Evolutionary conservation across 257 asterid species (phyloP), one percentile per base, ranked within the genome.

Genomic region (Solanum chiquidenum): DNA sequence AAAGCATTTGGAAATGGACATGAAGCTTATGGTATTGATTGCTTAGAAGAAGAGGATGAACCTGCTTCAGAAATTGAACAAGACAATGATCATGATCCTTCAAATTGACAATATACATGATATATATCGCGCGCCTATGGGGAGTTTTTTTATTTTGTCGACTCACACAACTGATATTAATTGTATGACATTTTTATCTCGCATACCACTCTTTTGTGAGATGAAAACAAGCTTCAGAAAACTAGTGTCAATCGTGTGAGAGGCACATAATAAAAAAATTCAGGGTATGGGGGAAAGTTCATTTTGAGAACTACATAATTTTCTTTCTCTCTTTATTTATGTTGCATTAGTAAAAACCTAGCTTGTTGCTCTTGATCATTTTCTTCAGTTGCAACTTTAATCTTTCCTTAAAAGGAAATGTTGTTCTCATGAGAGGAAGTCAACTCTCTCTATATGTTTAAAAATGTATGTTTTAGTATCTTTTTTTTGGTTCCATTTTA

Each of bases 31-130:
- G 93, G 91, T 12, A 88, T 92, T 66, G 92, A 92, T 25, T 89
- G 82, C 62, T 90, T 92, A 10, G 93, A 92, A 14, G 93, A 92
- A 55, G 93, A 90, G 40, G 93, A 92, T 85, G 93, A 90, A 37
- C 91, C 92, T 0, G 92, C 92, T 1, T 92, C 93, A 5, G 93
- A 92, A 68, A 90, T 92, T 82, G 93, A 92, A 87, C 93, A 92
- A 71, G 93, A 92, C 31, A 86, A 90, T 37, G 90, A 85, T 25
- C 62, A 64, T 5, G 71, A 66, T 29, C 85, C 85, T 80, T 80
- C 68, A 9, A 80, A 18, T 29, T 80, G 42, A 80, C 29, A 27
- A 27, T n/a, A 14, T 14, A 20, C 34, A 16, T 52, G 60, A 49
- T 18, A 21, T 10, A 46, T 46, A 5, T 14, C 21, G 21, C 20